phyloP scores from a whole-genome alignment of 2,329 filamentous ascomycete genomes.

The Venturia carpophila region DNA sequence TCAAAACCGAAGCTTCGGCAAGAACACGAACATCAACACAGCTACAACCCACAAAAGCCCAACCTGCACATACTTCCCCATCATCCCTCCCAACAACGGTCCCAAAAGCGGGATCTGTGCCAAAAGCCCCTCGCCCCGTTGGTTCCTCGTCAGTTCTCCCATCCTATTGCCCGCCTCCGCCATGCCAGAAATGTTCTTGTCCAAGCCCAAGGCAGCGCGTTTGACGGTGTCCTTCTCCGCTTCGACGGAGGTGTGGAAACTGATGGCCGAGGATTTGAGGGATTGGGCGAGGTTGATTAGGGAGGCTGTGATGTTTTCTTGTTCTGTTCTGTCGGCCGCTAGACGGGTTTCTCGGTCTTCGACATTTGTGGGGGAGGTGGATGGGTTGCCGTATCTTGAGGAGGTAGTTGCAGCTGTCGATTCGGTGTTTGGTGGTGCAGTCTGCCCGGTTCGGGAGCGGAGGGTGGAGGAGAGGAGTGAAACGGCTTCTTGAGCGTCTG shows the following conservation, averaged over 20 bases:
- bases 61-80: constrained; percentile 79
- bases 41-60: constrained; percentile 72
- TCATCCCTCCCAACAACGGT: constrained; percentile 48
- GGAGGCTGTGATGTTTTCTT: constrained; percentile 72
- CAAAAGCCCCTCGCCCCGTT: constrained; percentile 82
- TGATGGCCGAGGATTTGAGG: constrained; percentile 65
- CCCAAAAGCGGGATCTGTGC: not conserved
- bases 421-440: constrained; percentile 8
- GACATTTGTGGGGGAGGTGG: constrained; percentile 19
- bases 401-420: not conserved
- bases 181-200: constrained; percentile 68
- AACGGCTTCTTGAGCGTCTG: constrained; percentile 5
- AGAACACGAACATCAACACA: constrained; percentile 71
- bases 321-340: constrained; percentile 68
- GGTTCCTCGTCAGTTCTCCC: constrained; percentile 65
- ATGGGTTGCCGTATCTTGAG: not conserved
- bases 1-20: constrained; percentile 81
- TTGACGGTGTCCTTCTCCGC: constrained; percentile 65
- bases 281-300: constrained; percentile 73
- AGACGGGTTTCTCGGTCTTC: constrained; percentile 57
- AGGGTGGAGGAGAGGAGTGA: constrained; percentile 9
- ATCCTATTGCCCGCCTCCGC: constrained; percentile 68
- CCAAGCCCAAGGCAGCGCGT: constrained; percentile 65
- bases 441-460: constrained; percentile 18
- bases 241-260: constrained; percentile 65